Conservation (phyloP, 202 grass and related monocot species). For the Schoenoplectus triqueter region DNA sequence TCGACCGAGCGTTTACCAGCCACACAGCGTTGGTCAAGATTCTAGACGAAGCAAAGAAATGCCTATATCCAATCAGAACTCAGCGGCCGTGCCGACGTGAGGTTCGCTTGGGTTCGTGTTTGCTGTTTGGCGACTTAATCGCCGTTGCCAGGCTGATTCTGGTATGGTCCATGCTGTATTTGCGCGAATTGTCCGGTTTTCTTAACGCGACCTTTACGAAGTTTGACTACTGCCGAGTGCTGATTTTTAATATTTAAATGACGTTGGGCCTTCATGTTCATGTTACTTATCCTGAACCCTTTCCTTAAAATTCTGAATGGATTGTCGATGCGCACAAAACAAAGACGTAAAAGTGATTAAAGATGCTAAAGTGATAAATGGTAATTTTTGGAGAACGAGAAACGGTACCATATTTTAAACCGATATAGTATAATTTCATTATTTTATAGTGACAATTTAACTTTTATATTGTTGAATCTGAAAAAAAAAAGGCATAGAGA, state of each 20-base stretch:
- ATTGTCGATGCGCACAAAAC: no score
- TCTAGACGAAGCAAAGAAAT: constrained; percentile 2
- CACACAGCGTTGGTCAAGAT: not conserved
- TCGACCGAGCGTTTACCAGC: not conserved
- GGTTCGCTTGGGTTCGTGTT: not conserved
- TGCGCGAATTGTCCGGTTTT: not conserved
- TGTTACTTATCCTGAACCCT: not conserved
- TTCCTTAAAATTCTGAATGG: no score
- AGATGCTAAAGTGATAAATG: no score
- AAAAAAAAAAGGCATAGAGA: no score
- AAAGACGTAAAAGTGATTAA: no score
- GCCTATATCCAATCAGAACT: not conserved
- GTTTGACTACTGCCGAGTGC: not conserved
- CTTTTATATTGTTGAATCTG: no score
- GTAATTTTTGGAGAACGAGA: no score
- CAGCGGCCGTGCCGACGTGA: not conserved
- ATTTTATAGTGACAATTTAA: no score
- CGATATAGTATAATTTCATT: no score
- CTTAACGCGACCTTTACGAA: not conserved
- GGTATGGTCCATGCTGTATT: not conserved
- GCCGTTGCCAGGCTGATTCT: not conserved
- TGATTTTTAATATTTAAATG: not conserved
- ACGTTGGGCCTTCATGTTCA: not conserved
- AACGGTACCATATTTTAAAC: no score
- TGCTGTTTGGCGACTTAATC: not conserved